Percentiles rank a stretch among this genome's conserved stretches.
Evolutionary conservation across 495 filamentous ascomycete genomes (phyloP).

Genomic region (Evansstolkia leycettana): DNA sequence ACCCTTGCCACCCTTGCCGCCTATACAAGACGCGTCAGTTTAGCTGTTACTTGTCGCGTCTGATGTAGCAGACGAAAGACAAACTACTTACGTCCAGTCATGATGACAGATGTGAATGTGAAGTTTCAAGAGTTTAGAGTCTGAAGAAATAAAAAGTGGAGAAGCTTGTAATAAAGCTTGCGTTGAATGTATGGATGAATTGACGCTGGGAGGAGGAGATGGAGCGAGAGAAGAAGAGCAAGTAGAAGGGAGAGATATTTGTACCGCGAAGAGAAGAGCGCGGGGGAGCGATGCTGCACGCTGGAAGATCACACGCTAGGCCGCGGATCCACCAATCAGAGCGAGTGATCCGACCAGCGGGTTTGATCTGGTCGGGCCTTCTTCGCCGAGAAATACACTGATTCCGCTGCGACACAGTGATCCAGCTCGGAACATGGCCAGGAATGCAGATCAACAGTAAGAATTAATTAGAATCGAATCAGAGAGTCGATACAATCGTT

Average conservation of each 20-base stretch:
- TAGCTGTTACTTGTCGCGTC: too few species aligned
- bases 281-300: constrained; percentile 17
- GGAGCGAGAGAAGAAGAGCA: constrained; percentile 30
- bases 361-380: constrained; percentile 21
- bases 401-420: constrained; percentile 16
- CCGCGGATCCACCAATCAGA: constrained; percentile 29
- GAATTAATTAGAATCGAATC: constrained; percentile 9
- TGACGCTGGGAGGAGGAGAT: constrained; percentile 18
- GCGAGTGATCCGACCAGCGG: constrained; percentile 15
- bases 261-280: constrained; percentile 20
- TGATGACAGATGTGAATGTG: constrained; percentile 31
- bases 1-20: constrained; percentile 97
- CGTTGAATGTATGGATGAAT: constrained; percentile 26
- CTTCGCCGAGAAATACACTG: constrained; percentile 13
- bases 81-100: constrained; percentile 58
- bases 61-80: too few species aligned
- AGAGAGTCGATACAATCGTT: constrained; percentile 2
- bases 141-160: constrained; percentile 8
- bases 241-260: constrained; percentile 30
- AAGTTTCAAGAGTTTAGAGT: constrained; percentile 20
- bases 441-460: constrained; percentile 13
- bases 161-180: constrained; percentile 6
- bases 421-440: constrained; percentile 11
- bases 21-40: constrained; percentile 40
- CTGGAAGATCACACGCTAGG: constrained; percentile 32